These are phyloP conservation scores for Vanilla planifolia DNA, from an alignment of 106 monocot genomes.

Conservation along the genomic window DNA sequence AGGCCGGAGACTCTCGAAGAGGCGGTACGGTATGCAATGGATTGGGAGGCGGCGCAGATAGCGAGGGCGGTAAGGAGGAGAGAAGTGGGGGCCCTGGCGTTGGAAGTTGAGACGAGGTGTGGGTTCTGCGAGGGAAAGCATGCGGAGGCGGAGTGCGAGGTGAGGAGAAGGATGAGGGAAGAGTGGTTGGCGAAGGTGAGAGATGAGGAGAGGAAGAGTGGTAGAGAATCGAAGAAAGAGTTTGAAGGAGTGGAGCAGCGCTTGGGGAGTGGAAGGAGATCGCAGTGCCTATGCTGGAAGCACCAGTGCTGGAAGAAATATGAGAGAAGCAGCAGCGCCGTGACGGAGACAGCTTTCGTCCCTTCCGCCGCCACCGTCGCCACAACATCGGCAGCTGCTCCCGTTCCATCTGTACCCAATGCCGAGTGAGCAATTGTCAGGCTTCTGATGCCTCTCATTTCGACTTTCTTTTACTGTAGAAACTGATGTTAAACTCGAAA, in stretches of 20 bases:
- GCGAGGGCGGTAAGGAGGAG: slow-evolving; percentile 18
- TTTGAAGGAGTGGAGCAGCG: slow-evolving; percentile 14
- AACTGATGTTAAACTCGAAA: no score
- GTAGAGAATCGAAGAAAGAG: slow-evolving; percentile 2
- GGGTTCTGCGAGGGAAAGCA: slow-evolving; percentile 66
- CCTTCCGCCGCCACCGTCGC: not conserved
- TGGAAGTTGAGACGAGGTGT: slow-evolving; percentile 24
- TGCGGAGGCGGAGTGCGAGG: slow-evolving; percentile 46
- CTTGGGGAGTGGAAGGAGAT: slow-evolving; percentile 23
- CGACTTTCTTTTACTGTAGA: no score
- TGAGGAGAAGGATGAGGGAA: slow-evolving; percentile 59
- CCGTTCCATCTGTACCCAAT: not conserved
- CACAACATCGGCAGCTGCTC: not conserved
- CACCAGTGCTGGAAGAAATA: slow-evolving; percentile 57
- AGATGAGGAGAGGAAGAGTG: slow-evolving; percentile 13
- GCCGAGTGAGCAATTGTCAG: slow-evolving; percentile 2
- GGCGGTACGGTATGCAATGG: slow-evolving; percentile 48
- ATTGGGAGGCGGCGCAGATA: slow-evolving; percentile 51
- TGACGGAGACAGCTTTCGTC: no score
- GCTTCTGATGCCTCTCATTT: no score
- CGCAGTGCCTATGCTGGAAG: slow-evolving; percentile 40
- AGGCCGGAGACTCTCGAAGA: slow-evolving; percentile 50
- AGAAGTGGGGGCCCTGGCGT: not conserved
- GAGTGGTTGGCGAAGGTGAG: slow-evolving; percentile 37
- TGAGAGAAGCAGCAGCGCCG: slow-evolving; percentile 16